These are phyloP conservation scores for Sporothrix curviconia DNA, from an alignment of 2,329 filamentous ascomycete genomes.

Conservation along the genomic window DNA sequence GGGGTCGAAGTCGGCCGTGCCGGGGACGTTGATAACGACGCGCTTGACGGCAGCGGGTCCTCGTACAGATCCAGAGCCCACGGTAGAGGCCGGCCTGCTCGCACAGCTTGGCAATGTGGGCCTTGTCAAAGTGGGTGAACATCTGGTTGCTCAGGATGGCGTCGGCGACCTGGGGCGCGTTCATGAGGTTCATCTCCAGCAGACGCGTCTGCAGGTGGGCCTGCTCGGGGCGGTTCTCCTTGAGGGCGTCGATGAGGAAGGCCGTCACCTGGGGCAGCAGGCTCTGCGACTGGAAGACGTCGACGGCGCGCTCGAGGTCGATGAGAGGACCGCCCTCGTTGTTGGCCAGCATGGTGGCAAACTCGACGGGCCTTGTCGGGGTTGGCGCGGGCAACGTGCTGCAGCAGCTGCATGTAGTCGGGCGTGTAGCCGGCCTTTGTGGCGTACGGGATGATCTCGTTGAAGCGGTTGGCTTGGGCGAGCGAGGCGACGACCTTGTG, in stretches of 20 bases:
- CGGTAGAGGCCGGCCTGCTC: slow-evolving; percentile 85
- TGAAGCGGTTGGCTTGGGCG: slow-evolving; percentile 92
- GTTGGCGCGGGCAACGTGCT: slow-evolving; percentile 86
- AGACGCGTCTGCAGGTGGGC: slow-evolving; percentile 88
- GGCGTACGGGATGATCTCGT: slow-evolving; percentile 90
- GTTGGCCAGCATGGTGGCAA: slow-evolving; percentile 86
- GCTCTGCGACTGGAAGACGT: slow-evolving; percentile 96
- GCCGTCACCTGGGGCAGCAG: slow-evolving; percentile 97
- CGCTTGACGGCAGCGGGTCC: slow-evolving; percentile 83
- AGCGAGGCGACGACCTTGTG: slow-evolving; percentile 94
- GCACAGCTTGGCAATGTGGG: slow-evolving; percentile 80
- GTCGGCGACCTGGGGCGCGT: slow-evolving; percentile 94
- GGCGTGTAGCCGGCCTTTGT: slow-evolving; percentile 80
- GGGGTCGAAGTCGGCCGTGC: slow-evolving; percentile 75
- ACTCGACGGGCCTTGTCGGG: slow-evolving; percentile 92
- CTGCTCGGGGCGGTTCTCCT: slow-evolving; percentile 91
- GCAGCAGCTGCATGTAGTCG: slow-evolving; percentile 87
- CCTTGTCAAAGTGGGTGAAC: slow-evolving; percentile 94
- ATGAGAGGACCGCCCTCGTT: slow-evolving; percentile 81
- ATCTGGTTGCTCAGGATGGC: slow-evolving; percentile 97
- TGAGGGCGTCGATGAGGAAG: slow-evolving; percentile 92
- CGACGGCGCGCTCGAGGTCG: slow-evolving; percentile 88
- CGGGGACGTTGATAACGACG: slow-evolving; percentile 73
- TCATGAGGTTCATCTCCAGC: slow-evolving; percentile 95
- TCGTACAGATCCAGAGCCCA: slow-evolving; percentile 93